Base-by-base conservation (phyloP, 768 basidiomycete species). In the Erythrobasidium yunnanense region DNA sequence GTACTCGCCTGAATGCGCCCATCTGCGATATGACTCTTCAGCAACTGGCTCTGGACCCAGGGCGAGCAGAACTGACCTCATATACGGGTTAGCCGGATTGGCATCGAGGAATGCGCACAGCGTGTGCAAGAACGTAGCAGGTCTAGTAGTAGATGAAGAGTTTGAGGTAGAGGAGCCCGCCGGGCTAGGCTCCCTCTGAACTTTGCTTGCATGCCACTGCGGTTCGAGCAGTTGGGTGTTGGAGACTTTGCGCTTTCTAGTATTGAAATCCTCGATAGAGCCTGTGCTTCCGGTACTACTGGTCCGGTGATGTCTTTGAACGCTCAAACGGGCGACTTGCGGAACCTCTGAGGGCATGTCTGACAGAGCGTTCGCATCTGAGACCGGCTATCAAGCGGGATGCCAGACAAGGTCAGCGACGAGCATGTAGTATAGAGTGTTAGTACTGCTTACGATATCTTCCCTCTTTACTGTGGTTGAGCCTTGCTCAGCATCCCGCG, bases 111-210 rank as follows among this genome's bases (percentile, higher is more conserved):
- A 63, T 2, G 22, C 11, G 20, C 30, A 34, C 17, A 63, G 60
- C 25, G 60, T 63, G 32, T 47, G 52, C 4, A 63, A 49, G 32
- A 63, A 63, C 22, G 60, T 63, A 15, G 60, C 60, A 7, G 45
- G 60, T 8, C 60, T 4, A 2, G 23, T 25, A 18, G 13, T 8
- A 27, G 27, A 8, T 25, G 15, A 23, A n/a, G 46, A 20, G 5
- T 49, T 49, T 17, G 60, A 63, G 2, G 13, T 29, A 23, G 49
- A 20, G 3, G 60, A 63, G 3, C 46, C 20, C 2, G 60, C 60
- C 11, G 60, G 60, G 4, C 32, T 34, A 15, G 49, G 8, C 5
- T 46, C 47, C 30, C 60, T 11, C 11, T 42, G 49, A 20, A 22
- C 1, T 17, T 49, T 2, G 46, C 13, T 30, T 4, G 45, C 20